Percentiles rank a stretch among this genome's conserved stretches.
Evolutionary conservation across 257 asterid species (phyloP).

Genomic region (Nicotiana paniculata): DNA sequence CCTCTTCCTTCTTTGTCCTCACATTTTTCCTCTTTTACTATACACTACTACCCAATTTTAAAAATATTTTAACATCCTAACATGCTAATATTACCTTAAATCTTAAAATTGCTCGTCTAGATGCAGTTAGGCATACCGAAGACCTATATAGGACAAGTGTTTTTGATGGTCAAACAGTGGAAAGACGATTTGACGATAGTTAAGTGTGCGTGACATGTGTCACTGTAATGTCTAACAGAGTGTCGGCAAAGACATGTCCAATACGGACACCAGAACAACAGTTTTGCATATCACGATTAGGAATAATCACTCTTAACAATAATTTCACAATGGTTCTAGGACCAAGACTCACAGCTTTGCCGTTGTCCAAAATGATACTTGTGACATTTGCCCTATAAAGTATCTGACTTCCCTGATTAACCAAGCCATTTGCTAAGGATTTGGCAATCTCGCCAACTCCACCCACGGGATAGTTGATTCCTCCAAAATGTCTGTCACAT

Average conservation of each 20-base stretch:
- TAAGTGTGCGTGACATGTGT: background rate
- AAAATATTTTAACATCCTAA: background rate
- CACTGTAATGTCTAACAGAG: background rate
- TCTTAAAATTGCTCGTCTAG: background rate
- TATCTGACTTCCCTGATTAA: conserved; percentile 64
- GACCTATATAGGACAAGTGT: background rate
- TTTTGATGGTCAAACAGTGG: background rate
- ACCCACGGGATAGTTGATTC: conserved; percentile 96
- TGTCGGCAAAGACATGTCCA: background rate
- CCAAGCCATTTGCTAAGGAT: conserved; percentile 79
- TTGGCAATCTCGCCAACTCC: conserved; percentile 96
- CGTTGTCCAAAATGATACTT: conserved; percentile 54
- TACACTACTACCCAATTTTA: background rate
- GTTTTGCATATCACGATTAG: background rate
- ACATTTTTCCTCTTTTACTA: background rate
- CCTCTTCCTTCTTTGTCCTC: background rate
- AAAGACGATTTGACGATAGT: background rate
- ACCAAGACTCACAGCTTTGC: conserved; percentile 69
- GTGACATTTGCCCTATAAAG: conserved; percentile 81
- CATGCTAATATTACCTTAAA: background rate
- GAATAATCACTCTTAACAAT: background rate
- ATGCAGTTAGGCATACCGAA: background rate
- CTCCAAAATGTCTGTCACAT: conserved; percentile 98
- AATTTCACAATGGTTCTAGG: background rate
- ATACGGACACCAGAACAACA: background rate